These are phyloP conservation scores for Candida xyloterini DNA, from an alignment of 805 yeast genomes.

Conservation along the genomic window DNA sequence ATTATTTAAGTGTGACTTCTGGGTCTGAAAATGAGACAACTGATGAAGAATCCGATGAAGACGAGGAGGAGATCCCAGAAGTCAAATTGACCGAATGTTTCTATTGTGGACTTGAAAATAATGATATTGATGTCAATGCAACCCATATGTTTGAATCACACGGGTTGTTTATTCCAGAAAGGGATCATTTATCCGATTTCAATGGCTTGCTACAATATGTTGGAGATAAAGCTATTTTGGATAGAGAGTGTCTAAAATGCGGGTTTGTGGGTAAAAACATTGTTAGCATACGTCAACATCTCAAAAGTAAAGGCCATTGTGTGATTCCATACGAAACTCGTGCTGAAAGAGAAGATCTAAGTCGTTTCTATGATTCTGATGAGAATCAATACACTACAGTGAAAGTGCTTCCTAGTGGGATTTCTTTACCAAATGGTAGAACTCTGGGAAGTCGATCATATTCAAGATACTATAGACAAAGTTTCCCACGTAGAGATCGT, in stretches of 20 bases:
- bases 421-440: conserved; percentile 74
- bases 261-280: conserved; percentile 73
- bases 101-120: conserved; percentile 44
- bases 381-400: conserved; percentile 32
- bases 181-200: conserved; percentile 60
- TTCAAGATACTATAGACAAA: conserved; percentile 65
- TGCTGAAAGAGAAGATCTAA: conserved; percentile 66
- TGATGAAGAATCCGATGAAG: conserved; percentile 19
- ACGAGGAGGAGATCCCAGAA: conserved; percentile 13
- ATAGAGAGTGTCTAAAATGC: conserved; percentile 80
- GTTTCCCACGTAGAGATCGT: conserved; percentile 40
- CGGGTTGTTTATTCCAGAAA: conserved; percentile 88
- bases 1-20: conserved; percentile 1
- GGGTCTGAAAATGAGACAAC: conserved; percentile 16
- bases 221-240: conserved; percentile 73
- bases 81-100: conserved; percentile 45
- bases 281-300: conserved; percentile 85
- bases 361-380: conserved; percentile 72
- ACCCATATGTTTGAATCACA: conserved; percentile 74
- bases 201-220: conserved; percentile 69
- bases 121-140: conserved; percentile 43
- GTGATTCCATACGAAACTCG: conserved; percentile 81
- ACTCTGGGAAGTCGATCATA: conserved; percentile 77
- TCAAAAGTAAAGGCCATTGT: conserved; percentile 80
- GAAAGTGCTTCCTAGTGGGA: conserved; percentile 40